phyloP scores from a whole-genome alignment of 495 filamentous ascomycete species.

The Neurospora sp. region DNA sequence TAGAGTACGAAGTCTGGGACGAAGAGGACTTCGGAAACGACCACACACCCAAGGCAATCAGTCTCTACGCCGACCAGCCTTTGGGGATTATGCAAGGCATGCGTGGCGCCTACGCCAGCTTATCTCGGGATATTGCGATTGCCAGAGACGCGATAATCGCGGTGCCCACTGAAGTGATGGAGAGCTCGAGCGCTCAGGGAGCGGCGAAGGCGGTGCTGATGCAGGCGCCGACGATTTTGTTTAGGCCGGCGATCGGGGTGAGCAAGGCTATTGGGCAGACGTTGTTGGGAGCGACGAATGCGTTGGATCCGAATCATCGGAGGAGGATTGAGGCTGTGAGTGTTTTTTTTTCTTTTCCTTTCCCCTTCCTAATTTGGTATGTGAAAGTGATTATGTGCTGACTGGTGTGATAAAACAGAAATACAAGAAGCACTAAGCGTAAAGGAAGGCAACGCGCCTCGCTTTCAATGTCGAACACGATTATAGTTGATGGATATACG shows the following conservation, averaged over 20 bases:
- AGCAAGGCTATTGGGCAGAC: conserved; percentile 85
- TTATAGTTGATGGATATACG: background rate
- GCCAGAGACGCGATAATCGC: conserved; percentile 87
- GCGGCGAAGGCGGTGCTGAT: conserved; percentile 70
- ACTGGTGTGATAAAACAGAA: conserved; percentile 5
- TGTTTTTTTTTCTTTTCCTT: background rate
- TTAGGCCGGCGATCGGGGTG: conserved; percentile 83
- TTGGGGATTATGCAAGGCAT: conserved; percentile 79
- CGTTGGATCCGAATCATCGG: conserved; percentile 73
- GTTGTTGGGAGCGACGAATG: conserved; percentile 86
- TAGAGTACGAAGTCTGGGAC: conserved; percentile 42
- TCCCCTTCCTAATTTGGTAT: background rate
- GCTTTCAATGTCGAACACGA: background rate
- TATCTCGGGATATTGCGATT: conserved; percentile 76
- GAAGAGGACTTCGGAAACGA: conserved; percentile 56
- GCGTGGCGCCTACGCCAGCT: conserved; percentile 64
- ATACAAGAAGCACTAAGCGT: conserved; percentile 11
- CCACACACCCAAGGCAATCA: conserved; percentile 53
- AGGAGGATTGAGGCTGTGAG: conserved; percentile 83
- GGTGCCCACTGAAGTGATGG: conserved; percentile 85
- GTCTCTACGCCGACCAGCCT: conserved; percentile 87
- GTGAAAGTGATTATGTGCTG: background rate
- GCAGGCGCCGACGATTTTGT: conserved; percentile 79
- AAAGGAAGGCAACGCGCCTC: background rate
- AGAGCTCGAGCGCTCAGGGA: conserved; percentile 72